Percentiles rank a stretch among this genome's conserved stretches.
These are phyloP conservation scores for Knoxia roxburghii DNA, from an alignment of 257 asterid species.

Conservation along the genomic window DNA sequence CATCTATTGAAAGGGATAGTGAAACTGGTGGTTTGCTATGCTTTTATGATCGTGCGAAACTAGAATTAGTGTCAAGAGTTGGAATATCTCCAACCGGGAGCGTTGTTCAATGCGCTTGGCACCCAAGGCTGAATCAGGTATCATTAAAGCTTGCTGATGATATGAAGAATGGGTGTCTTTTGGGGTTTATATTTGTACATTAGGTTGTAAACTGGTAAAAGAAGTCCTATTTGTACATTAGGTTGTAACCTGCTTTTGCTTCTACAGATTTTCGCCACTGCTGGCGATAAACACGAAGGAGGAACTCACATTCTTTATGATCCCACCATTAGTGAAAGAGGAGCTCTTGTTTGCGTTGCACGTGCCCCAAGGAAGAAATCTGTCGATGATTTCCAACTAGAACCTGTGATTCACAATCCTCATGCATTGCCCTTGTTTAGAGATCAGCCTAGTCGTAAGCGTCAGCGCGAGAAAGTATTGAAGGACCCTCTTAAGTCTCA, in stretches of 20 bases:
- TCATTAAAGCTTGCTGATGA: slow-evolving; percentile 8
- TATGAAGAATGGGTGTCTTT: not conserved
- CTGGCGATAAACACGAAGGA: slow-evolving; percentile 81
- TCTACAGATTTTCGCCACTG: slow-evolving; percentile 67
- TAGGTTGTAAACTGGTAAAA: too few species aligned
- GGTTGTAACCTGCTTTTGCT: slow-evolving; percentile 10
- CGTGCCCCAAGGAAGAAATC: slow-evolving; percentile 98
- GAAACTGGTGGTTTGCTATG: slow-evolving; percentile 78
- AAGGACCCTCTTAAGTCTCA: slow-evolving; percentile 94
- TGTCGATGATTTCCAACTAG: slow-evolving; percentile 75
- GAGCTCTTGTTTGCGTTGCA: slow-evolving; percentile 93
- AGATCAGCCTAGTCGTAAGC: slow-evolving; percentile 95
- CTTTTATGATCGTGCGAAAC: slow-evolving; percentile 67
- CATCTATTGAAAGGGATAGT: slow-evolving; percentile 71
- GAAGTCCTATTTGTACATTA: too few species aligned
- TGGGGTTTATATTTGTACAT: too few species aligned
- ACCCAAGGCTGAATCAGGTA: slow-evolving; percentile 93
- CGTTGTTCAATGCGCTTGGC: slow-evolving; percentile 95
- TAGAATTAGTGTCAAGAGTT: slow-evolving; percentile 73
- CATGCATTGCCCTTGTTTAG: slow-evolving; percentile 93
- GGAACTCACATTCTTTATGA: slow-evolving; percentile 90
- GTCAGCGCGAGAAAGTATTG: slow-evolving; percentile 82
- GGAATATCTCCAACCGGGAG: slow-evolving; percentile 83
- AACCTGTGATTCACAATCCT: slow-evolving; percentile 96
- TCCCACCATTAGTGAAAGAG: slow-evolving; percentile 85